Evolutionary conservation across 208 protist species (phyloP), one percentile per base, ranked within the genome.

Genomic region (Zelonia costaricensis): DNA sequence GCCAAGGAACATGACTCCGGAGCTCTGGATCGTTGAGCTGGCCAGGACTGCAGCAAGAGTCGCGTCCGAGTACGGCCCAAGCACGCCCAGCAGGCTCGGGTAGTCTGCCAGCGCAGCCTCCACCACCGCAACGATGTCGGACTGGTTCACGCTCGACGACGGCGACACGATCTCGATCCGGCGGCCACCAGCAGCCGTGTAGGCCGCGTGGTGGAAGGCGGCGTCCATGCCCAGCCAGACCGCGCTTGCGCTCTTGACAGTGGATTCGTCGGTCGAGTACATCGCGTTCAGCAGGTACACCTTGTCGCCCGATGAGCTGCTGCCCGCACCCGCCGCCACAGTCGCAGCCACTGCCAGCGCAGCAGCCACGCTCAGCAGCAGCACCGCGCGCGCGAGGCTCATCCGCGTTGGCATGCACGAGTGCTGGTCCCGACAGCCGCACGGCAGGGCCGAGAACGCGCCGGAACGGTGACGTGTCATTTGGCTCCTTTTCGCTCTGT

Each of bases 201-300:
- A 59, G 44, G 39, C 38, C 31, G 8, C 5, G 8, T 18, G 35
- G 64, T 69, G 49, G 27, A 82, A 46, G 5, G 69, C 69, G n/a
- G 60, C 33, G 36, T 63, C 44, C 16, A 77, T 25, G 18, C 65
- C 76, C 8, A 43, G 23, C 53, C 55, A 66, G 20, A 82, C 0
- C 28, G 63, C 69, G 16, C 43, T 62, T 2, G 66, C 57, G 39
- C 62, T 46, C 0, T 16, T 49, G 20, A 27, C 23, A 5, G 13
- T 54, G 9, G n/a, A 47, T 13, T 36, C 35, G 5, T 54, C 46
- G 3, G 35, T 12, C 3, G 47, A 52, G 59, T 70, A 75, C 27
- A 64, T 46, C 20, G 69, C 49, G 23, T 65, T 51, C 30, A 66
- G 39, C 12, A 80, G 43, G 27, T 74, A 60, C 20, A 80, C 60